A percentile compares a stretch with the other conserved stretches of the same genome.
These are phyloP conservation scores for Rhizopogon rudus DNA, from an alignment of 768 basidiomycete species.

Conservation along the genomic window DNA sequence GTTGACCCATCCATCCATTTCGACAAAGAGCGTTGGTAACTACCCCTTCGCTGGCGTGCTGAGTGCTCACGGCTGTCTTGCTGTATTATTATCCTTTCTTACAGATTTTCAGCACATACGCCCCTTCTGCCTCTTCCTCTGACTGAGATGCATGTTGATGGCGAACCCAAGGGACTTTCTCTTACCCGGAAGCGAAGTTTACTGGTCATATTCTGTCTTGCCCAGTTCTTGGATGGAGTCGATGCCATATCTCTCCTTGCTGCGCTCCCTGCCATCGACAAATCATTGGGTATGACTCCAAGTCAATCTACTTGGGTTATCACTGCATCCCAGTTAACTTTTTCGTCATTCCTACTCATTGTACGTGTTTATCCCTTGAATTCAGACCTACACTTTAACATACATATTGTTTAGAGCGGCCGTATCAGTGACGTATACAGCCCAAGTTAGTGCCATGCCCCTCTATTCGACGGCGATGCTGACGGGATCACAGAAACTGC, in stretches of 20 bases:
- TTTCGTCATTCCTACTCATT: constrained; percentile 35
- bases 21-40: not conserved
- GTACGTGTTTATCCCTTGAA: not conserved
- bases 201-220: constrained; percentile 33
- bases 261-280: constrained; percentile 31
- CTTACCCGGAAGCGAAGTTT: constrained; percentile 23
- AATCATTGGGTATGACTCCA: constrained; percentile 12
- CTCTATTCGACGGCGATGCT: not conserved
- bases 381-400: not conserved
- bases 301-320: constrained; percentile 34
- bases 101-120: not conserved
- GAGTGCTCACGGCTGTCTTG: not conserved
- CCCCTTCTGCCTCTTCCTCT: not conserved
- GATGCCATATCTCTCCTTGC: constrained; percentile 34
- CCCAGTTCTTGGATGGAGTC: constrained; percentile 40
- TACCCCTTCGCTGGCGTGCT: not conserved
- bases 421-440: constrained; percentile 34
- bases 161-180: constrained; percentile 11
- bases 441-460: constrained; percentile 27
- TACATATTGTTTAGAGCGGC: constrained; percentile 26
- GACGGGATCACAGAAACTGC: constrained; percentile 27
- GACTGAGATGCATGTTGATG: not conserved
- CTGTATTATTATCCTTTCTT: not conserved
- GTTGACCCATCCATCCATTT: too few species aligned
- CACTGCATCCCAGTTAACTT: constrained; percentile 37